These are phyloP conservation scores for Medicago truncatula DNA, from an alignment of 306 rosid species.

Conservation along the genomic window MtrunA17r5.0-ANR NC_053044.1:45999001-45999500, in stretches of 20 bases:
- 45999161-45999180: not conserved
- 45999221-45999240: not conserved
- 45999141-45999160: not conserved
- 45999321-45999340: no score
- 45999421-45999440: no score
- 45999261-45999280: not conserved
- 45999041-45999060: not conserved
- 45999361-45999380: no score
- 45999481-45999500: no score
- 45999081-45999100: not conserved
- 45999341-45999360: no score
- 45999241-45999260: not conserved
- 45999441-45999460: no score
- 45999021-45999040: not conserved
- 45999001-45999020: conserved; percentile 32
- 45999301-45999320: no score
- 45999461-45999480: no score
- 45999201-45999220: not conserved
- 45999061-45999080: not conserved
- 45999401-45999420: no score
- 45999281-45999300: no score
- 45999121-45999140: not conserved
- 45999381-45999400: no score
- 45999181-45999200: not conserved
- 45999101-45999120: no score